phyloP scores from a whole-genome alignment of 805 yeast genomes.

The Candida qinlingensis region DNA sequence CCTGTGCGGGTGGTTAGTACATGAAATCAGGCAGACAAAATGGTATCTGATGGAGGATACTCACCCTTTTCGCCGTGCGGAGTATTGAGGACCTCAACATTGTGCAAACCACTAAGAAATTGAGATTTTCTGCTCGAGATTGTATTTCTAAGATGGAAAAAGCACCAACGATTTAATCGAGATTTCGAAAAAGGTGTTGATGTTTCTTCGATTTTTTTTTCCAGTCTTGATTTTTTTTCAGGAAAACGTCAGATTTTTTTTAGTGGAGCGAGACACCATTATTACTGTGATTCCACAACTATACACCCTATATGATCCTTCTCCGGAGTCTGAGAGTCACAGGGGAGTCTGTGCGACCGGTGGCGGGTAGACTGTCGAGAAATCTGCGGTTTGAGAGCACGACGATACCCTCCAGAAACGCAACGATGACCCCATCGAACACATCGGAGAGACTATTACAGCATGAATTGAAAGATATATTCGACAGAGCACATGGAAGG shows the following conservation, averaged over 20 bases:
- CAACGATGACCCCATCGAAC: neutral
- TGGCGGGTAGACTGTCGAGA: neutral
- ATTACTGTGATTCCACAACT: no score
- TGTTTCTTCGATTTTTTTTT: neutral
- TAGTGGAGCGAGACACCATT: no score
- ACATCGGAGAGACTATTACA: no score
- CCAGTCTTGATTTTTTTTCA: neutral
- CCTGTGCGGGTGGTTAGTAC: neutral
- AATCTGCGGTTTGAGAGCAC: slow-evolving; percentile 2
- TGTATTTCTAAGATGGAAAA: neutral
- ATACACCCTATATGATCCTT: neutral
- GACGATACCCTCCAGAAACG: neutral
- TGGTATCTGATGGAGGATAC: slow-evolving; percentile 9
- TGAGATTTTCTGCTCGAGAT: no score
- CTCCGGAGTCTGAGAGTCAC: neutral
- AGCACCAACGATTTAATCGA: neutral
- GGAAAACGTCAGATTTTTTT: no score
- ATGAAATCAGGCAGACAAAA: no score
- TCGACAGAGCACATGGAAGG: neutral
- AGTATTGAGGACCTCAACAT: slow-evolving; percentile 21
- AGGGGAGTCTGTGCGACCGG: neutral
- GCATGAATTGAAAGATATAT: neutral
- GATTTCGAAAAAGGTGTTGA: neutral
- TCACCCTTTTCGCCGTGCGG: slow-evolving; percentile 27
- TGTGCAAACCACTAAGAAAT: neutral